phyloP scores from a whole-genome alignment of 305 asterid genomes.

The Fraxinus baroniana region DNA sequence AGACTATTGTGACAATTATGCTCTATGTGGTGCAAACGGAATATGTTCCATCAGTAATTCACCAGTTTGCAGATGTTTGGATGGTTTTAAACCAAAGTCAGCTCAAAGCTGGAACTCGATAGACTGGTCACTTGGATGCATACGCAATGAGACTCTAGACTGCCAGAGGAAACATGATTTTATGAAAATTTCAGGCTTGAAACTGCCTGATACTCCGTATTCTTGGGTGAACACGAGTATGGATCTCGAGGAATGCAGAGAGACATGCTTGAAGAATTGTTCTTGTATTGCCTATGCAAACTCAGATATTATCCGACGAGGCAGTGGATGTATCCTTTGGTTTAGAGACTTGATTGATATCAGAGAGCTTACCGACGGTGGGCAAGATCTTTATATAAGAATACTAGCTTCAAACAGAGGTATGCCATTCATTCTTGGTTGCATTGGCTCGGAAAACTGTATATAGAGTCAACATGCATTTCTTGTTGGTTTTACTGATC shows the following conservation, averaged over 20 bases:
- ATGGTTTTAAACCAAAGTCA: slow-evolving; percentile 43
- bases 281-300: slow-evolving; percentile 58
- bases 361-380: slow-evolving; percentile 32
- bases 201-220: slow-evolving; percentile 40
- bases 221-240: slow-evolving; percentile 32
- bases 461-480: not conserved
- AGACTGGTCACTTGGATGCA: slow-evolving; percentile 48
- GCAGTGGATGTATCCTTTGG: slow-evolving; percentile 55
- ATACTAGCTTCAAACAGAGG: slow-evolving; percentile 34
- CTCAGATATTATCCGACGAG: slow-evolving; percentile 33
- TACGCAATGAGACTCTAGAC: slow-evolving; percentile 29
- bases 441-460: not conserved
- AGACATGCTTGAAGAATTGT: slow-evolving; percentile 46
- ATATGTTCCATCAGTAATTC: slow-evolving; percentile 34
- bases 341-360: slow-evolving; percentile 45
- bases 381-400: slow-evolving; percentile 46
- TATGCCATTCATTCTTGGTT: not conserved
- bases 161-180: slow-evolving; percentile 37
- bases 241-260: slow-evolving; percentile 42
- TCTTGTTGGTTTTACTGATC: slow-evolving; percentile 3
- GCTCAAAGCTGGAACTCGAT: slow-evolving; percentile 32
- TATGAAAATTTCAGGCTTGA: slow-evolving; percentile 29
- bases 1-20: slow-evolving; percentile 45
- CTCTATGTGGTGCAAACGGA: slow-evolving; percentile 46
- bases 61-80: slow-evolving; percentile 45